Evolutionary conservation across 108 stramenopile species (phyloP), one percentile per base, ranked within the genome.

Genomic region (Nitzschia palea): DNA sequence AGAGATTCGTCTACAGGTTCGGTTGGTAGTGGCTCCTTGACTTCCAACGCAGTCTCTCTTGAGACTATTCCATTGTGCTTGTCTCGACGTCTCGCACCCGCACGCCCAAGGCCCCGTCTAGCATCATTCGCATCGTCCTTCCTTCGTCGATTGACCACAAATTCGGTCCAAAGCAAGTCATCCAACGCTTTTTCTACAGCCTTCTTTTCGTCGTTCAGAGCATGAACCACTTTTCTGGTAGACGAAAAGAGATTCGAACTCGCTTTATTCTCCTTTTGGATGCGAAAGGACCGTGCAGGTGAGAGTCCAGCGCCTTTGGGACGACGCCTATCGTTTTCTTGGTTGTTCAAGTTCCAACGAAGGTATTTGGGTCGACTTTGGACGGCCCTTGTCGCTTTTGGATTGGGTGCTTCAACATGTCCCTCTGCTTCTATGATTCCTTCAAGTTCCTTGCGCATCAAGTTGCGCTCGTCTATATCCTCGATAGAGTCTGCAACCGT

Each of bases 121-220:
- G n/a, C n/a, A n/a, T n/a, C n/a, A n/a, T n/a, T n/a, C n/a, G n/a
- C n/a, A n/a, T n/a, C n/a, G n/a, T n/a, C n/a, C n/a, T n/a, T n/a
- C n/a, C n/a, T n/a, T n/a, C n/a, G n/a, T 12, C 70, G 33, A 14
- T 34, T 34, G 5, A 60, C 35, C 5, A 70, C 60, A 53, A 70
- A 70, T 29, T 70, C 70, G 4, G 60, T 62, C 70, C 70, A 70
- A 36, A 70, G 51, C 50, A 70, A 70, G 30, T 70, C 70, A 37
- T 70, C 70, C 34, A 70, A 36, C 23, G 59, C 70, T 25, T 62
- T 35, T 52, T 62, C 70, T 9, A 62, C 70, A 9, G 60, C 59
- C 26, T 70, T 47, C 30, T 62, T 59, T 28, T 62, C 52, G 23
- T 62, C 29, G 3, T 36, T 31, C 15, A 27, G 27, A 1, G 53